Evolutionary conservation across 2,329 filamentous ascomycete species (phyloP).

Genomic region (Madurella mycetomatis): DNA sequence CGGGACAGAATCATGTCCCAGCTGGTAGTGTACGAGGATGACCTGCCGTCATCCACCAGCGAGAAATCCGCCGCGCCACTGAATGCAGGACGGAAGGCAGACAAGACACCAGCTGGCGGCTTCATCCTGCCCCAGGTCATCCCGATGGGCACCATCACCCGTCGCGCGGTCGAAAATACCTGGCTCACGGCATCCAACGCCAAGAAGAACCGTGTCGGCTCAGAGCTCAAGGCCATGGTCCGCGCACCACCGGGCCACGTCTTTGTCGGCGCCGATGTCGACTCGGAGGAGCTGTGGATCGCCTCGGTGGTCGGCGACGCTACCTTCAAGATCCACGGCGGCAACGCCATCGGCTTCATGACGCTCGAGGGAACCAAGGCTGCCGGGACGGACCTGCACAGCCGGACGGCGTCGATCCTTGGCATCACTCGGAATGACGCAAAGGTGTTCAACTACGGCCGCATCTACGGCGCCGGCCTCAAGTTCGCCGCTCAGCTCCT

Average conservation of each 20-base stretch:
- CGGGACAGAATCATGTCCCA: constrained; percentile 91
- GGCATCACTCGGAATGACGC: constrained; percentile 93
- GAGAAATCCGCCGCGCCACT: constrained; percentile 13
- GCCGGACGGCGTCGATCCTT: constrained; percentile 83
- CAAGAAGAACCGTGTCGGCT: constrained; percentile 91
- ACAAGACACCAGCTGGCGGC: constrained; percentile 44
- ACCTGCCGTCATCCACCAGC: constrained; percentile 33
- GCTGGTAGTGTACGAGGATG: constrained; percentile 82
- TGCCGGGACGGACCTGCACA: constrained; percentile 90
- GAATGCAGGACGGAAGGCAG: constrained; percentile 15
- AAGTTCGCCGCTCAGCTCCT: constrained; percentile 89
- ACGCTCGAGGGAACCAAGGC: constrained; percentile 94
- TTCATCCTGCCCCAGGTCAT: constrained; percentile 95
- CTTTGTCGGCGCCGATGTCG: constrained; percentile 95
- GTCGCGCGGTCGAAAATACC: constrained; percentile 92
- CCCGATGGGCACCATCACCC: constrained; percentile 96
- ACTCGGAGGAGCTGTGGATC: constrained; percentile 97
- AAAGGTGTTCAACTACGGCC: constrained; percentile 97
- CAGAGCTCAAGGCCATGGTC: constrained; percentile 95
- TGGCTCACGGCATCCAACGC: constrained; percentile 98
- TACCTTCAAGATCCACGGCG: constrained; percentile 90
- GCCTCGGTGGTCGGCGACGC: constrained; percentile 92
- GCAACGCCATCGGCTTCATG: constrained; percentile 98
- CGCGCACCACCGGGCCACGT: constrained; percentile 83
- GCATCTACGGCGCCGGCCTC: constrained; percentile 95